Evolutionary conservation across 345 rosid genomes (phyloP), one percentile per base, ranked within the genome.

Genomic region (Rhizophora apiculata): DNA sequence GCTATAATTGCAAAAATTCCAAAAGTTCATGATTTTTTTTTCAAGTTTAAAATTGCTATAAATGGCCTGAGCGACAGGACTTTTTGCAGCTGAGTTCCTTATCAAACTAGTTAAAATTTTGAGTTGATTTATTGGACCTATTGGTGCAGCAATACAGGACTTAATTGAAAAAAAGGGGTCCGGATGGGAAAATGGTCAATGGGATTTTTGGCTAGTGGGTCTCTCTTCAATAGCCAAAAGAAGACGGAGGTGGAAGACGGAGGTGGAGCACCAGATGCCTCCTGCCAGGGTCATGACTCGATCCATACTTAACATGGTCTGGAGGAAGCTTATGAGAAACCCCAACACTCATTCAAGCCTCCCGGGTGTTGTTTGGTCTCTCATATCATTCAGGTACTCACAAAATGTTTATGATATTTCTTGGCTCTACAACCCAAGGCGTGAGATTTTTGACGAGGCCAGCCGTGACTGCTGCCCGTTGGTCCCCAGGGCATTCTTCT

Each of bases 161-260:
- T 71, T 83, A 68, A 86, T 82, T 60, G 91, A 86, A 68, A 85
- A 79, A 79, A 71, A 82, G 80, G 87, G 79, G 81, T 67, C 89
- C 92, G 29, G 74, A 68, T 18, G 78, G 81, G 32, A 84, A 80
- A 72, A 78, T 69, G 61, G 9, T 56, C 29, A 82, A 75, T 64
- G 88, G 71, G 83, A 0, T 68, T 75, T 68, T 79, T 79, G 65
- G 69, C 62, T 51, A 73, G 34, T 51, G 84, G 74, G 61, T 82
- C 90, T 61, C 87, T 84, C 19, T 85, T 65, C 67, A 79, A 54
- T 55, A 70, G 64, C 43, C 63, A 67, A 72, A 82, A 58, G 80
- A 87, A 73, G 66, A 27, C 46, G 18, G 48, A 82, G 72, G 72
- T 69, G 79, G 85, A 68, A 54, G 76, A 60, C 52, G 81, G 68